Evolutionary conservation across 176 grass and related monocot genomes (phyloP).

Genomic region (Olyra latifolia): DNA sequence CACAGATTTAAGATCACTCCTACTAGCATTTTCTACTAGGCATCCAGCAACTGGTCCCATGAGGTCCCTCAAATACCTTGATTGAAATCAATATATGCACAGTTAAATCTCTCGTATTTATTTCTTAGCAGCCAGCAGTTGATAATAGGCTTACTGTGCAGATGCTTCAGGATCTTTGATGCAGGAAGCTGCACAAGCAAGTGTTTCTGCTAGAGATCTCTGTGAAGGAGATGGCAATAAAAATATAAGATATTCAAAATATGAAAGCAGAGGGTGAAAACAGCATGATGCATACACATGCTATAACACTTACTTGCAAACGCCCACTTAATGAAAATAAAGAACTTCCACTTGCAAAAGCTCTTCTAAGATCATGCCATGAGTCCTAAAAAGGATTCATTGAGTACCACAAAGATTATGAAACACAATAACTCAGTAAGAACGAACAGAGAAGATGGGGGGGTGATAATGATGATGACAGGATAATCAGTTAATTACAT

Average conservation of each 20-base stretch:
- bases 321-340: conserved; percentile 90
- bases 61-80: conserved; percentile 91
- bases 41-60: conserved; percentile 84
- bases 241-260: conserved; percentile 28
- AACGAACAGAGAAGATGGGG: background rate
- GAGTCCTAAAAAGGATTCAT: conserved; percentile 60
- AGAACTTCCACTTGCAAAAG: conserved; percentile 82
- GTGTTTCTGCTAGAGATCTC: conserved; percentile 97
- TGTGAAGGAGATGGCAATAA: conserved; percentile 38
- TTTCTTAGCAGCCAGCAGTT: conserved; percentile 29
- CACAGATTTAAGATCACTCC: conserved; percentile 88
- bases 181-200: conserved; percentile 84
- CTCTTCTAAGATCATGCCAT: conserved; percentile 90
- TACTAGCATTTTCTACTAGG: conserved; percentile 78
- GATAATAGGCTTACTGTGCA: conserved; percentile 69
- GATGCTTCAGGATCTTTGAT: conserved; percentile 88
- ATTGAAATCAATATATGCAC: conserved; percentile 28
- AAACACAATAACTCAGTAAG: background rate
- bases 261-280: conserved; percentile 17
- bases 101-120: conserved; percentile 22
- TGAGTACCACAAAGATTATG: conserved; percentile 18
- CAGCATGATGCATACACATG: conserved; percentile 28
- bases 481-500: conserved; percentile 15
- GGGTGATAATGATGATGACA: background rate
- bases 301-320: conserved; percentile 60